A percentile compares a stretch with the other conserved stretches of the same genome.
phyloP scores from a whole-genome alignment of 257 asterid genomes.

The Scutellaria minor region DNA sequence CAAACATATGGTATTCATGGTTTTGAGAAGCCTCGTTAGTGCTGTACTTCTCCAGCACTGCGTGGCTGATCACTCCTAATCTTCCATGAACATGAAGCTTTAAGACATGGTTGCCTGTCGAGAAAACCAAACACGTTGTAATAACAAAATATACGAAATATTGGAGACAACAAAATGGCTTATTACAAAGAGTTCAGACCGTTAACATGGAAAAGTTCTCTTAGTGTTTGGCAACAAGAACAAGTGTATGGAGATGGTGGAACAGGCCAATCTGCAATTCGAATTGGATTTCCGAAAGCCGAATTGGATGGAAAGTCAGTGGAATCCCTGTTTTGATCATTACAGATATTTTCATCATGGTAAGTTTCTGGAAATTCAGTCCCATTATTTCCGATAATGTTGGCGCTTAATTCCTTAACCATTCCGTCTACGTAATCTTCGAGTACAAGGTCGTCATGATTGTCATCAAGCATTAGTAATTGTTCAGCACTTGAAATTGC shows the following conservation, averaged over 20 bases:
- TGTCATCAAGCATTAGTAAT: conserved; percentile 30
- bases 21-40: conserved; percentile 34
- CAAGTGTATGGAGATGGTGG: conserved; percentile 53
- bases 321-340: conserved; percentile 3
- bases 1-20: conserved; percentile 52
- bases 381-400: conserved; percentile 12
- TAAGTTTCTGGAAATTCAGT: conserved; percentile 32
- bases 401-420: conserved; percentile 26
- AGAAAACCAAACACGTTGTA: not conserved
- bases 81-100: conserved; percentile 73
- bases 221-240: conserved; percentile 57
- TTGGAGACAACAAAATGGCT: not conserved
- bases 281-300: conserved; percentile 45
- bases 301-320: conserved; percentile 14
- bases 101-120: conserved; percentile 45
- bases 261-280: conserved; percentile 49
- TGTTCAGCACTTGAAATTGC: conserved; percentile 28
- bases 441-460: conserved; percentile 8
- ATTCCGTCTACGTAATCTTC: conserved; percentile 29
- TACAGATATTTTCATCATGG: conserved; percentile 11
- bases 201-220: conserved; percentile 60
- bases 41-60: conserved; percentile 49
- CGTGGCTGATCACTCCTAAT: conserved; percentile 66
- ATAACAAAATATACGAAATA: not conserved
- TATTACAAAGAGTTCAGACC: conserved; percentile 39